Percentiles rank a stretch among this genome's conserved stretches.
phyloP scores from a whole-genome alignment of 176 grass and related monocot species.

The Paspalum vaginatum region DNA sequence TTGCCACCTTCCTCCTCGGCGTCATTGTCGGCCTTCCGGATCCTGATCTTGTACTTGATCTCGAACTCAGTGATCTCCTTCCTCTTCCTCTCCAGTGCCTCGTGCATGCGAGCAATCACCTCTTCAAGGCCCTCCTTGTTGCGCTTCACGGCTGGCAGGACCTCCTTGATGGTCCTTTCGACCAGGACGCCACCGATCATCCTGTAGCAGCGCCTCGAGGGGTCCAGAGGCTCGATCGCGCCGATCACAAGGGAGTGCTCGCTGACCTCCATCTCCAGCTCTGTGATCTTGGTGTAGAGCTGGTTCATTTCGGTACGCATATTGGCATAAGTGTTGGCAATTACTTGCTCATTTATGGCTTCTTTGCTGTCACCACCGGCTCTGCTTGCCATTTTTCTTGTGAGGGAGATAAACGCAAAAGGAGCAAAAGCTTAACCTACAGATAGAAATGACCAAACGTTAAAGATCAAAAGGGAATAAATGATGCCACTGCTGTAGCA shows the following conservation, averaged over 20 bases:
- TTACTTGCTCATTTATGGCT: conserved; percentile 66
- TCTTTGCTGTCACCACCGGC: conserved; percentile 49
- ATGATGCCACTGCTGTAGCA: neutral
- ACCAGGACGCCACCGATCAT: conserved; percentile 91
- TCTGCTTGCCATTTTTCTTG: conserved; percentile 61
- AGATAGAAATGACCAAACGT: neutral
- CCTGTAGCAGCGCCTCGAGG: conserved; percentile 74
- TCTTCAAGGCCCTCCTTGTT: conserved; percentile 91
- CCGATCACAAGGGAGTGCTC: conserved; percentile 90
- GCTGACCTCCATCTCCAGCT: conserved; percentile 81
- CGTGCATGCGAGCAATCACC: conserved; percentile 71
- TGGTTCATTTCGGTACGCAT: conserved; percentile 89
- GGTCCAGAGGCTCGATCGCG: conserved; percentile 78
- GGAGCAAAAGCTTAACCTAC: neutral
- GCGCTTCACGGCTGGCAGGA: conserved; percentile 65
- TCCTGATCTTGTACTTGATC: conserved; percentile 94
- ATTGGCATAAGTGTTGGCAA: conserved; percentile 65
- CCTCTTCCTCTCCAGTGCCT: conserved; percentile 82
- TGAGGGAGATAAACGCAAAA: neutral
- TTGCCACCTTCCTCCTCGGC: conserved; percentile 42
- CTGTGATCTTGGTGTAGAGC: conserved; percentile 85
- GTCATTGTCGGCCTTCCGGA: conserved; percentile 53
- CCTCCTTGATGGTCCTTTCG: conserved; percentile 81
- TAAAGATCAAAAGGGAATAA: neutral
- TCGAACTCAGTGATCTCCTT: conserved; percentile 80